Evolutionary conservation across 2,329 filamentous ascomycete species (phyloP).

Genomic region (Dichotomopilus funicola): DNA sequence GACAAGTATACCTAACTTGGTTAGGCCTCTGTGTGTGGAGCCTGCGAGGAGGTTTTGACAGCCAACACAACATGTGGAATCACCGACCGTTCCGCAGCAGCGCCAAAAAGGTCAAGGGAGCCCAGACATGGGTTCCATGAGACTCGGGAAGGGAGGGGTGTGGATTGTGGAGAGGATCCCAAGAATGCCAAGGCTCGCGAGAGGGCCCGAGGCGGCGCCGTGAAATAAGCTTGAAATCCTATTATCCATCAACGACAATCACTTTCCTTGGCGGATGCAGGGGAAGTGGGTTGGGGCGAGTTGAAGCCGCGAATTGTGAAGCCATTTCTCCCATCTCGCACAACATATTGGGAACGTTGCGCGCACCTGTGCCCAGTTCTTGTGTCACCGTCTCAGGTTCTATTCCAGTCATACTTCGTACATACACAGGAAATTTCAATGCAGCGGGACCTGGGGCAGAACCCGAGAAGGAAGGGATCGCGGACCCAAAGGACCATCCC

Average conservation of each 20-base stretch:
- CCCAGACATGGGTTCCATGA: neutral
- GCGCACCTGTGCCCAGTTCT: neutral
- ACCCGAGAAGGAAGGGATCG: neutral
- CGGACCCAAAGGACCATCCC: neutral
- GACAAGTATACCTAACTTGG: too few species aligned
- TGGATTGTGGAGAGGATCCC: neutral
- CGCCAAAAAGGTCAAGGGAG: neutral
- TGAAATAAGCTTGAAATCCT: constrained; percentile 27
- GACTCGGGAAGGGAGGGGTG: neutral
- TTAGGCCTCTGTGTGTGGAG: too few species aligned
- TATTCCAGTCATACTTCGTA: too few species aligned
- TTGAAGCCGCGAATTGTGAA: neutral
- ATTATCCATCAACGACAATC: constrained; percentile 24
- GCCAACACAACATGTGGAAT: too few species aligned
- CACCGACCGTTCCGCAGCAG: neutral
- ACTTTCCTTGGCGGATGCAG: constrained; percentile 15
- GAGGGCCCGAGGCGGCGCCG: constrained; percentile 12
- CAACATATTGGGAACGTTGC: neutral
- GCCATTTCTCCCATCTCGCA: neutral
- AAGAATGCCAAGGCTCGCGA: constrained; percentile 18
- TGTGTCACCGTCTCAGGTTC: too few species aligned
- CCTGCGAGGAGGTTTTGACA: too few species aligned
- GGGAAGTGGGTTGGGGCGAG: neutral
- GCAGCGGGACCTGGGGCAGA: too few species aligned
- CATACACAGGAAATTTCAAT: too few species aligned